phyloP scores from a whole-genome alignment of 202 grass and related monocot species.

The Zoysia matrella region DNA sequence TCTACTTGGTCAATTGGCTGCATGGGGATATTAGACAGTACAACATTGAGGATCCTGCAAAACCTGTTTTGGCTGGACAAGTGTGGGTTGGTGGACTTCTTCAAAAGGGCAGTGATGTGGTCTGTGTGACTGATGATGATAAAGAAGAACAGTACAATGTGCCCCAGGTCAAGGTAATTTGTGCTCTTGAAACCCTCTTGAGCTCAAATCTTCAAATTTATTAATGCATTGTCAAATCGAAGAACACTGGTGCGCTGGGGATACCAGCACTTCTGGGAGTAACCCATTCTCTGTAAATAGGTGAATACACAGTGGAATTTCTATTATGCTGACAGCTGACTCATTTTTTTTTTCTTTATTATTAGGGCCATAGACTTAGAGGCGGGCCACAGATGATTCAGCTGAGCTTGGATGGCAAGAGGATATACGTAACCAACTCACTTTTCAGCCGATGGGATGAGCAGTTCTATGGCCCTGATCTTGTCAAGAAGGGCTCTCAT shows the following conservation, averaged over 20 bases:
- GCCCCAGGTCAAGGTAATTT: slow-evolving; percentile 76
- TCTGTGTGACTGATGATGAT: slow-evolving; percentile 71
- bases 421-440: too few species aligned
- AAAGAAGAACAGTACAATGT: slow-evolving; percentile 77
- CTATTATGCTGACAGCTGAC: slow-evolving; percentile 1
- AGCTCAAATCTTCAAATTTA: not conserved
- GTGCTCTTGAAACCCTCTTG: not conserved
- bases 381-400: slow-evolving; percentile 96
- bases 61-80: too few species aligned
- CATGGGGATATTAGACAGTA: too few species aligned
- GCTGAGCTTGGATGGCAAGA: too few species aligned
- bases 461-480: too few species aligned
- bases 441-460: too few species aligned
- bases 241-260: not conserved
- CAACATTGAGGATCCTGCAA: too few species aligned
- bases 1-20: too few species aligned
- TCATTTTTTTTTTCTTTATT: not conserved
- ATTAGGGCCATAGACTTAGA: slow-evolving; percentile 78
- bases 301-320: not conserved
- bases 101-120: slow-evolving; percentile 74
- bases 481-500: too few species aligned
- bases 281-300: not conserved
- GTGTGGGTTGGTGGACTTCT: slow-evolving; percentile 89
- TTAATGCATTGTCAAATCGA: not conserved
- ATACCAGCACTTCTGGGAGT: not conserved